These are phyloP conservation scores for Trypanosoma grayi DNA, from an alignment of 208 protist genomes.

Conservation along the genomic window DNA sequence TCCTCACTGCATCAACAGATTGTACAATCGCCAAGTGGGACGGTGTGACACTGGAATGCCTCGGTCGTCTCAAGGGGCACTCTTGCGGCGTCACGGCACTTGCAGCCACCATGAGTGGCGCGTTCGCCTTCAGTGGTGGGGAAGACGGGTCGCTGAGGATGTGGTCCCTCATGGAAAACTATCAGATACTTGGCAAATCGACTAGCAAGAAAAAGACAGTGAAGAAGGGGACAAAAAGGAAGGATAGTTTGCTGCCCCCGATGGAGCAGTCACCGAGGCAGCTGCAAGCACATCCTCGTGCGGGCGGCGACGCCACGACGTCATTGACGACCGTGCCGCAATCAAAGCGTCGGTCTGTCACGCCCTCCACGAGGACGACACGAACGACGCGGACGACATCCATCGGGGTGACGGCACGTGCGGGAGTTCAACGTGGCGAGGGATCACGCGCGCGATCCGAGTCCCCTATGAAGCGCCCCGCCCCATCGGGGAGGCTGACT, in stretches of 20 bases:
- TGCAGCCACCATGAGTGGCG: constrained; percentile 36
- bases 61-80: constrained; percentile 46
- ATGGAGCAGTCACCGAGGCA: neutral
- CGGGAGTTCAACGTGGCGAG: no score
- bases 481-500: no score
- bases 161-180: constrained; percentile 53
- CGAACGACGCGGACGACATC: no score
- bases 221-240: neutral
- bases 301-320: neutral
- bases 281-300: neutral
- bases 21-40: constrained; percentile 69
- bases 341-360: no score
- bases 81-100: constrained; percentile 42
- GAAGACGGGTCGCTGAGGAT: constrained; percentile 64
- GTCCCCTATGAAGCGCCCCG: no score
- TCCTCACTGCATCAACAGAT: constrained; percentile 60
- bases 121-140: constrained; percentile 62
- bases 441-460: no score
- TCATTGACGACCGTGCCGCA: no score
- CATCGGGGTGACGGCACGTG: no score
- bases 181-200: constrained; percentile 27
- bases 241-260: neutral
- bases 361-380: no score
- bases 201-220: constrained; percentile 4
- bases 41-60: constrained; percentile 39